Conservation (phyloP, 2,329 filamentous ascomycete species). For the Sarocladium kiliense region DNA sequence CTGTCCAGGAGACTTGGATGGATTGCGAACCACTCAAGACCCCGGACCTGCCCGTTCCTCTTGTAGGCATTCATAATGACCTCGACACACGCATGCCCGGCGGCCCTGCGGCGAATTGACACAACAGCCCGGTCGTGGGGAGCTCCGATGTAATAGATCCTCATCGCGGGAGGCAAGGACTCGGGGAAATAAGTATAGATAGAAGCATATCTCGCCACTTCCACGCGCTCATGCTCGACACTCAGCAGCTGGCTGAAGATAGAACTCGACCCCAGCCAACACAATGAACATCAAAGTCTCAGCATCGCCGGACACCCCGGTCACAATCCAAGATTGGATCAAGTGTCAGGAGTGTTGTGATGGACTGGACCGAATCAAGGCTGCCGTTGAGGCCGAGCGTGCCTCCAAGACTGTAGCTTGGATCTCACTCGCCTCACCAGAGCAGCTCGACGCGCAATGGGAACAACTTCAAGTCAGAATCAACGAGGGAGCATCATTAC, state of each 20-base stretch:
- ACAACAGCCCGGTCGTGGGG: not conserved
- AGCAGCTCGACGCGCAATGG: constrained; percentile 8
- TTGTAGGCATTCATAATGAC: not conserved
- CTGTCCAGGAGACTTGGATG: no score
- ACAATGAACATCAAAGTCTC: constrained; percentile 4
- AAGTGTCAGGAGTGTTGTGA: not conserved
- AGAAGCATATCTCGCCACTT: not conserved
- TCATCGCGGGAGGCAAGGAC: not conserved
- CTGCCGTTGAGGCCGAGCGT: not conserved
- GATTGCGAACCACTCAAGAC: not conserved
- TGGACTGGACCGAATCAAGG: not conserved
- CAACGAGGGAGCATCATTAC: constrained; percentile 26
- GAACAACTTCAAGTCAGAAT: constrained; percentile 4
- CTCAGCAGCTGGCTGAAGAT: not conserved
- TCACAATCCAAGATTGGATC: constrained; percentile 7
- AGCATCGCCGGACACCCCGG: not conserved
- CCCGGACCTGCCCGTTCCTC: not conserved
- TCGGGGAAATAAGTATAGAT: not conserved
- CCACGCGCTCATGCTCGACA: not conserved
- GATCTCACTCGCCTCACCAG: constrained; percentile 8
- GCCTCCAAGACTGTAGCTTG: constrained; percentile 6
- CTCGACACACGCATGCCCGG: constrained; percentile 1
- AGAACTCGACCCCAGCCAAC: not conserved
- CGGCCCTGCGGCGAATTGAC: constrained; percentile 1
- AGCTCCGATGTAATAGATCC: not conserved